Percentiles rank a stretch among this genome's conserved stretches.
phyloP scores from a whole-genome alignment of 306 rosid species.

The Carpinus fangiana region DNA sequence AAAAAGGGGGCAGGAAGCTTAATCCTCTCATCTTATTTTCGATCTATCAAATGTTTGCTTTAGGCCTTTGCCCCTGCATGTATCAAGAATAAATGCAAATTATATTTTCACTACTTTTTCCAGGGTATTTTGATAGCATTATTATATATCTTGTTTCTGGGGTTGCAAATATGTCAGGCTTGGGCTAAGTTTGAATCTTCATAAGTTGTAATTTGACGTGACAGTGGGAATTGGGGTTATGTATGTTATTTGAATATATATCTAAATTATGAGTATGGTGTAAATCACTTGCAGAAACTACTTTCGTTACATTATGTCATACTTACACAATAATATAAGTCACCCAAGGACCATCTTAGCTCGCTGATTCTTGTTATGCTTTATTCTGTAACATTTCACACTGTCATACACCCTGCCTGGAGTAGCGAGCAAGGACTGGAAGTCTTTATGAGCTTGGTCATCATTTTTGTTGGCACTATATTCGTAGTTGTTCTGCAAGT shows the following conservation, averaged over 20 bases:
- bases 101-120: background rate
- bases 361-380: background rate
- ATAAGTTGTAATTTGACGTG: background rate
- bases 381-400: background rate
- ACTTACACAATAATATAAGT: background rate
- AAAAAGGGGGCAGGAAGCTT: background rate
- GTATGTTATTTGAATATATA: background rate
- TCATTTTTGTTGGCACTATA: background rate
- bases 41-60: background rate
- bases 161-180: background rate
- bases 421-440: background rate
- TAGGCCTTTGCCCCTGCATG: background rate
- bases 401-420: background rate
- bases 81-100: background rate
- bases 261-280: background rate
- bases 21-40: background rate
- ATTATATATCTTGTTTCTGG: background rate
- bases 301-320: background rate
- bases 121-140: background rate
- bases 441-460: background rate
- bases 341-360: background rate
- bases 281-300: background rate
- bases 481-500: background rate
- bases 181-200: background rate
- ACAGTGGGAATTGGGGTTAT: background rate